Conservation (phyloP, 2,329 filamentous ascomycete species). For the Knoxdaviesia proteae region DNA sequence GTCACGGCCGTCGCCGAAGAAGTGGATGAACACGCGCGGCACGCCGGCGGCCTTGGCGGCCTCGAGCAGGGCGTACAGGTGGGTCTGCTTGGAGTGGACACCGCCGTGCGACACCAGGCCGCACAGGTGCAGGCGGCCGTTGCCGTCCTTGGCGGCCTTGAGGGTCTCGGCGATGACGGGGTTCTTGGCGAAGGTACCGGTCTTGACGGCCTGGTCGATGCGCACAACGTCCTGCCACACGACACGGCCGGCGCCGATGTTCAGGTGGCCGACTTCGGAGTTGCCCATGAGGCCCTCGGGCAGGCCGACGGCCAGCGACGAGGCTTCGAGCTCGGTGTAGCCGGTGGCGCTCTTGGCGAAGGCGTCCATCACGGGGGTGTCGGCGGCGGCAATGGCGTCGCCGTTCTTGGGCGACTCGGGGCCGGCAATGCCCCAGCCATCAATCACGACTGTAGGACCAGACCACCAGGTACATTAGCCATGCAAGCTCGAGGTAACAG, state of each 20-base stretch:
- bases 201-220: conserved; percentile 85
- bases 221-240: conserved; percentile 98
- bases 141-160: conserved; percentile 62
- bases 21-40: conserved; percentile 91
- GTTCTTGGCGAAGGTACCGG: conserved; percentile 55
- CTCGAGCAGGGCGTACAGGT: conserved; percentile 70
- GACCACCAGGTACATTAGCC: conserved; percentile 36
- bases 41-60: conserved; percentile 77
- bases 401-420: conserved; percentile 66
- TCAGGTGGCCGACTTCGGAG: conserved; percentile 94
- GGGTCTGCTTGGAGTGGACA: conserved; percentile 90
- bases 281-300: conserved; percentile 98
- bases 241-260: conserved; percentile 91
- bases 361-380: conserved; percentile 87
- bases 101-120: conserved; percentile 89
- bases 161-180: conserved; percentile 60
- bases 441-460: conserved; percentile 68
- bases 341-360: conserved; percentile 68
- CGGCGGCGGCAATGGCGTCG: conserved; percentile 83
- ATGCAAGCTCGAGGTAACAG: conserved; percentile 33
- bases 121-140: conserved; percentile 77
- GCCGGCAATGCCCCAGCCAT: conserved; percentile 86
- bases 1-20: conserved; percentile 95
- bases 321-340: conserved; percentile 85
- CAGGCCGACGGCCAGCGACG: conserved; percentile 83